A percentile compares a stretch with the other conserved stretches of the same genome.
Conservation (phyloP, 805 yeast genomes). For the Jamesozyma lodderae region DNA sequence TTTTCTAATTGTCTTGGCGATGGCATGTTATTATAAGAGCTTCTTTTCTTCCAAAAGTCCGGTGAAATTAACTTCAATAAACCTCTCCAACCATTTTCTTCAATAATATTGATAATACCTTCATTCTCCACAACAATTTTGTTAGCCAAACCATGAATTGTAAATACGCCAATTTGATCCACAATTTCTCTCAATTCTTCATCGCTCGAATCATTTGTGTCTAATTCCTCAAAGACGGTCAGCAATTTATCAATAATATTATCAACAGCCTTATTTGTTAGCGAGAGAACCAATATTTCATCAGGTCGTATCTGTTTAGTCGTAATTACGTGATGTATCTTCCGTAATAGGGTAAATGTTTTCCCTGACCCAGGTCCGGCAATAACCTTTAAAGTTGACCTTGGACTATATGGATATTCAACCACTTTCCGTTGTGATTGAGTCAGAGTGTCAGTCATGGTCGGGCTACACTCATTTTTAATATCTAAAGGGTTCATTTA, state of each 20-base stretch:
- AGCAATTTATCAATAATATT: slow-evolving; percentile 31
- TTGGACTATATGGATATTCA: slow-evolving; percentile 31
- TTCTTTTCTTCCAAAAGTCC: slow-evolving; percentile 11
- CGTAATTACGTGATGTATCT: slow-evolving; percentile 41
- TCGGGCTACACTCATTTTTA: too few relatives aligned
- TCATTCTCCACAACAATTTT: slow-evolving; percentile 35
- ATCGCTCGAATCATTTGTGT: slow-evolving; percentile 10
- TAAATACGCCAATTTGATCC: slow-evolving; percentile 36
- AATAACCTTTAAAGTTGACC: slow-evolving; percentile 39
- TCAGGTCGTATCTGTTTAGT: slow-evolving; percentile 35
- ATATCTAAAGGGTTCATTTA: too few relatives aligned
- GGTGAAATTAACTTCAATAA: slow-evolving; percentile 31
- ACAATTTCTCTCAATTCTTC: slow-evolving; percentile 11
- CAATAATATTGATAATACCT: slow-evolving; percentile 36
- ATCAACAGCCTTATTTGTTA: slow-evolving; percentile 62
- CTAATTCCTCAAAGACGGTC: slow-evolving; percentile 28
- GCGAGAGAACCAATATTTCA: slow-evolving; percentile 51
- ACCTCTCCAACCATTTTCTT: slow-evolving; percentile 46
- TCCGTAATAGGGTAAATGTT: slow-evolving; percentile 47
- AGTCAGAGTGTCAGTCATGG: slow-evolving; percentile 30
- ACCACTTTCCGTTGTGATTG: slow-evolving; percentile 41
- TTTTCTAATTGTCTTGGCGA: slow-evolving; percentile 15
- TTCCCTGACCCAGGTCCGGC: slow-evolving; percentile 78
- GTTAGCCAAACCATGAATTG: slow-evolving; percentile 59
- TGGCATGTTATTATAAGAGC: slow-evolving; percentile 4